Evolutionary conservation across 2,329 filamentous ascomycete genomes (phyloP).

Genomic region (Talaromyces sp.): DNA sequence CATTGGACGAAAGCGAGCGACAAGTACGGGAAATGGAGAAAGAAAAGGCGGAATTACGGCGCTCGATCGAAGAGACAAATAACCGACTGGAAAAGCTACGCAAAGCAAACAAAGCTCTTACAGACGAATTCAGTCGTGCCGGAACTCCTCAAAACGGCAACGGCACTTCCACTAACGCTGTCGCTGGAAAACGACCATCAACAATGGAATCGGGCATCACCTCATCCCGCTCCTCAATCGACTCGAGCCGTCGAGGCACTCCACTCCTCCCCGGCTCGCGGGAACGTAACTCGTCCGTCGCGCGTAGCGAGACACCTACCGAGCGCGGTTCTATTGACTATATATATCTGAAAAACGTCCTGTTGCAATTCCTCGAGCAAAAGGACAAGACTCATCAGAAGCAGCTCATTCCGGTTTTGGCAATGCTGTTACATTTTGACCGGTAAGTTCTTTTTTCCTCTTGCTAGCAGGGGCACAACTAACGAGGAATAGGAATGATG

Average conservation of each 20-base stretch:
- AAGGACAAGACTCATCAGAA: conserved; percentile 66
- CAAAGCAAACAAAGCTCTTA: conserved; percentile 61
- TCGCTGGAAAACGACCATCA: conserved; percentile 34
- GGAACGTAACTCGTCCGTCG: conserved; percentile 31
- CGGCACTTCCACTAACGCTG: conserved; percentile 20
- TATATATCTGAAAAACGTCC: conserved; percentile 64
- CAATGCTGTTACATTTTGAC: conserved; percentile 65
- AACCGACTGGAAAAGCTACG: conserved; percentile 74
- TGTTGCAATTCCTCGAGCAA: conserved; percentile 64
- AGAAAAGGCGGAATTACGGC: conserved; percentile 71
- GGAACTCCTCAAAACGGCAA: conserved; percentile 41
- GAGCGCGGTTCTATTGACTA: conserved; percentile 48
- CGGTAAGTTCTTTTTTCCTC: conserved; percentile 42
- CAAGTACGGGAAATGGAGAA: conserved; percentile 80
- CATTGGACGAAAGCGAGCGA: conserved; percentile 82
- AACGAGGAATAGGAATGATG: conserved; percentile 57
- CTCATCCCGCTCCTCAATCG: conserved; percentile 58
- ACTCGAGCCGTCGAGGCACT: conserved; percentile 48
- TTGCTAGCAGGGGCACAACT: conserved; percentile 12
- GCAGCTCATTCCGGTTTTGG: conserved; percentile 63
- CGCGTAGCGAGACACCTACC: conserved; percentile 38
- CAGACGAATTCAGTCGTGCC: conserved; percentile 54
- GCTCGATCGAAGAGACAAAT: conserved; percentile 73
- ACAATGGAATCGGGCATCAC: conserved; percentile 41
- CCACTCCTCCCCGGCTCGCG: conserved; percentile 44